Conservation (phyloP, 1,284 basidiomycete species). For the Trametes versicolor region DNA sequence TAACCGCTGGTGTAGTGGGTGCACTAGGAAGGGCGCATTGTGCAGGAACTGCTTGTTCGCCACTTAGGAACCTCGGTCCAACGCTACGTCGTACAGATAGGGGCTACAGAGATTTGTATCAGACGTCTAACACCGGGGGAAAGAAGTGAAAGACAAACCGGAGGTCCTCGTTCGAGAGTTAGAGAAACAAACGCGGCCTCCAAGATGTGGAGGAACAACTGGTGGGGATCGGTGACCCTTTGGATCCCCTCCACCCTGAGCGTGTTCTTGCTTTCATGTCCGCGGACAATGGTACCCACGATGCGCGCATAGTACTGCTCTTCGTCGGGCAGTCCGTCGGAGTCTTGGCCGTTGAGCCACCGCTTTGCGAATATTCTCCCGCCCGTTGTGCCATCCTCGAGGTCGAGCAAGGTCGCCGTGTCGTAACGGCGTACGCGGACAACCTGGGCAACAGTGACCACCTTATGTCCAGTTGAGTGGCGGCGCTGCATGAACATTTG, state of each 20-base stretch:
- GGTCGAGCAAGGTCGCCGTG: slow-evolving; percentile 49
- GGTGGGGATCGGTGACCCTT: slow-evolving; percentile 62
- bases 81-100: background rate
- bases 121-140: background rate
- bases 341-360: slow-evolving; percentile 20
- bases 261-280: slow-evolving; percentile 48
- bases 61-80: background rate
- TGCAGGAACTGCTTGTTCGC: background rate
- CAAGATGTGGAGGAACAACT: slow-evolving; percentile 65
- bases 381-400: slow-evolving; percentile 49
- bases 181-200: slow-evolving; percentile 59
- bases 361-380: slow-evolving; percentile 36
- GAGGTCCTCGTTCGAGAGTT: slow-evolving; percentile 46
- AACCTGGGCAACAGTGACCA: slow-evolving; percentile 58
- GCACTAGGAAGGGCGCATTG: slow-evolving; percentile 1
- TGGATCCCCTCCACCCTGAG: slow-evolving; percentile 59
- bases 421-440: slow-evolving; percentile 52
- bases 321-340: slow-evolving; percentile 12
- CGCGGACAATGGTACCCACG: slow-evolving; percentile 27
- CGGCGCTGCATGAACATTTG: background rate
- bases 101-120: slow-evolving; percentile 1
- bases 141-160: slow-evolving; percentile 28
- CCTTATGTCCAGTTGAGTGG: slow-evolving; percentile 37
- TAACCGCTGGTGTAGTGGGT: slow-evolving; percentile 8
- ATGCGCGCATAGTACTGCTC: slow-evolving; percentile 40